Conservation (phyloP, 192 early-diverging fungal species). For the Piromyces finnis region DNA sequence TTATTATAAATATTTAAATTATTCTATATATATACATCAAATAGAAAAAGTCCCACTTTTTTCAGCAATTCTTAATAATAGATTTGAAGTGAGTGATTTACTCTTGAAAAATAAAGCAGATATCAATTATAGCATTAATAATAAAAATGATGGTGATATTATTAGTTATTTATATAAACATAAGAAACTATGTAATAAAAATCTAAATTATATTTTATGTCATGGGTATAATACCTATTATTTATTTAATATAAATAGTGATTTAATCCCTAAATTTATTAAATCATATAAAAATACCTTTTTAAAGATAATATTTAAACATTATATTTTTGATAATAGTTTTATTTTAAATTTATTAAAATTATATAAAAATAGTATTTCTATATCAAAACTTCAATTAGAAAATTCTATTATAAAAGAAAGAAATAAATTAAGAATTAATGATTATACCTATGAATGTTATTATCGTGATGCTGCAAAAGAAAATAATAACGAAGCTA, state of each 20-base stretch:
- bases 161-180: neutral
- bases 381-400: neutral
- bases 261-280: neutral
- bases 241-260: neutral
- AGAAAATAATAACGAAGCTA: neutral
- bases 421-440: neutral
- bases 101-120: neutral
- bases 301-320: neutral
- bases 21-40: neutral
- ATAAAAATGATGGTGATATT: neutral
- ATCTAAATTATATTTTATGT: neutral
- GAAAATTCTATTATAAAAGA: neutral
- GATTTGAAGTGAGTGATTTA: neutral
- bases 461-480: neutral
- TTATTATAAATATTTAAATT: neutral
- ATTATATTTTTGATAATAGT: neutral
- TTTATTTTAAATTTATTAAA: neutral
- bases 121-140: neutral
- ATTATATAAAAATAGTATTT: neutral
- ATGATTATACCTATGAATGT: neutral
- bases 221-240: neutral
- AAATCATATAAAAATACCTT: neutral
- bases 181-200: neutral
- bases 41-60: neutral
- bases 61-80: neutral